Evolutionary conservation across 208 protist species (phyloP).

Genomic region (Trypanosoma scelopori): DNA sequence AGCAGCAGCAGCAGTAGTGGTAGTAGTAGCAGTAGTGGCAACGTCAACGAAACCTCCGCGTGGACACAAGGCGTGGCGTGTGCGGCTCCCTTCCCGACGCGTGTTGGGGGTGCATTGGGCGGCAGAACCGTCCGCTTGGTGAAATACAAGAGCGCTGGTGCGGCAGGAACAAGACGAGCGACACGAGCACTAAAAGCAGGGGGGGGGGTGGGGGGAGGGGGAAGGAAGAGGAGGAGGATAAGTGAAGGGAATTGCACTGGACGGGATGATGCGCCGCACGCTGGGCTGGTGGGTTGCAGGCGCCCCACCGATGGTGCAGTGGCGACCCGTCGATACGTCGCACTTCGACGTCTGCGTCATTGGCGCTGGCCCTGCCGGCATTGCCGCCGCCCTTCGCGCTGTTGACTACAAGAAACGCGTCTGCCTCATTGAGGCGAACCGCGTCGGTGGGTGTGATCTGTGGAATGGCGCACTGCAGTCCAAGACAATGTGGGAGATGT

Average conservation of each 20-base stretch:
- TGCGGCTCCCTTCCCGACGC: too few species aligned
- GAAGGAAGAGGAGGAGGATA: neutral
- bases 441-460: slow-evolving; percentile 67
- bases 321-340: slow-evolving; percentile 27
- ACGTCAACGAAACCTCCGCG: too few species aligned
- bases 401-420: slow-evolving; percentile 75
- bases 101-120: too few species aligned
- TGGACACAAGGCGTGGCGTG: too few species aligned
- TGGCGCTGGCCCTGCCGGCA: slow-evolving; percentile 69
- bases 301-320: slow-evolving; percentile 11
- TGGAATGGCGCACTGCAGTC: slow-evolving; percentile 84
- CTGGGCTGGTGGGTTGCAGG: neutral
- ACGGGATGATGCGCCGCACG: slow-evolving; percentile 9
- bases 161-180: too few species aligned
- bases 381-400: slow-evolving; percentile 71
- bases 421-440: slow-evolving; percentile 63
- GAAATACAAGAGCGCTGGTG: too few species aligned
- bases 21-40: too few species aligned
- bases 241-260: neutral
- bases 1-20: too few species aligned
- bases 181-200: neutral
- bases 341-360: slow-evolving; percentile 84
- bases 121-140: too few species aligned
- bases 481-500: slow-evolving; percentile 84
- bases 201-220: neutral